Base-by-base conservation (phyloP, 2,329 filamentous ascomycete species). In the Ophiostoma triangulosporum region DNA sequence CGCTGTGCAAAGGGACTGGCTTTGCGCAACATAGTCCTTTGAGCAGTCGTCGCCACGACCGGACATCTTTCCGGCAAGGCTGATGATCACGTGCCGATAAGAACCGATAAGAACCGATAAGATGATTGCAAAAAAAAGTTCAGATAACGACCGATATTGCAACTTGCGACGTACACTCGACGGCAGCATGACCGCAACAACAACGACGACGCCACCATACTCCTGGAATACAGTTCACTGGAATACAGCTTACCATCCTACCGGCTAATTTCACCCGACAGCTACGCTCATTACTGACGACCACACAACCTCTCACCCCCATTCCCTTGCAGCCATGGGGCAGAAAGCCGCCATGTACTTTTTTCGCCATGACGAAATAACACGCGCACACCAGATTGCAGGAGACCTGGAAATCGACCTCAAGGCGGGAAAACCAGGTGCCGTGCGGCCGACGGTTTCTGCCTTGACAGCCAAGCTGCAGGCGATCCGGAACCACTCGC, bases 401-500 rank as follows among this genome's bases (percentile, higher is more conserved):
- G 43, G n/a, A 29, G 48, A 51, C 15, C 17, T 57, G 20, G 48
- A 55, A 2, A 38, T 31, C 4, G 53, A 55, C 15, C 51, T 49
- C 45, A 43, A 54, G 38, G 38, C 53, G 6, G 51, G 53, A 26
- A 55, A 51, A 22, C 48, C 53, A 3, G 56, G 56, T 14, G 53
- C 53, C 2, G 8, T 22, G 3, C 54, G 58, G 17, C 58, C 58
- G 15, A 59, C 57, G 4, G 43, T 54, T 0, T 50, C 50, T 8
- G 43, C 43, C 1, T 32, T 60, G 20, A 54, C 56, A 1, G 45
- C 51, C 4, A 49, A 48, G 46, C 51, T 60, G 3, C 50, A 54
- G 27, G 29, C 26, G 6, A 53, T 59, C 4, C 57, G 58, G 12
- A 57, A 57, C 54, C 57, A 57, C 24, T 32, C 58, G 7, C 48